phyloP scores from a whole-genome alignment of 805 yeast genomes.

The Wickerhamiella dianesei region DNA sequence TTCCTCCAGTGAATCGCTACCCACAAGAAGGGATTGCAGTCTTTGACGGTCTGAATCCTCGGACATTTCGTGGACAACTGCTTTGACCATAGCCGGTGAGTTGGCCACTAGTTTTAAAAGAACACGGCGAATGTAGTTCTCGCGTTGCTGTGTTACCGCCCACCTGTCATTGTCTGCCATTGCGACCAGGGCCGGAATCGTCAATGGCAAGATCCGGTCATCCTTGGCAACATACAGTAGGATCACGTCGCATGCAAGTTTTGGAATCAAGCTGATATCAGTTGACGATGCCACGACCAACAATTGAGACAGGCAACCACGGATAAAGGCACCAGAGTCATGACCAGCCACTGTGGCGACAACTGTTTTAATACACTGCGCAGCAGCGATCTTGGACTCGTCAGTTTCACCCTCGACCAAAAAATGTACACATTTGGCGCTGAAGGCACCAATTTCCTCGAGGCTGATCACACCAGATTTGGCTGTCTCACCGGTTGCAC shows the following conservation, averaged over 20 bases:
- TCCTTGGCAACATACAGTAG: slow-evolving; percentile 7
- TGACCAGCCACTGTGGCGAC: not conserved
- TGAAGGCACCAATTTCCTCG: not conserved
- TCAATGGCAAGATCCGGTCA: not conserved
- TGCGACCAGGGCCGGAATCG: slow-evolving; percentile 4
- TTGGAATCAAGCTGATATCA: not conserved
- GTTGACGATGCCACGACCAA: not conserved
- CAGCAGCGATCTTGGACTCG: not conserved
- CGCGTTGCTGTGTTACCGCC: slow-evolving; percentile 12
- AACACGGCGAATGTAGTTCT: slow-evolving; percentile 15
- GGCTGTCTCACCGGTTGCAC: slow-evolving; percentile 2
- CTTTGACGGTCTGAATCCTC: slow-evolving; percentile 22
- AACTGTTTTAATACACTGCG: not conserved
- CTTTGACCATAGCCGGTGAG: slow-evolving; percentile 25
- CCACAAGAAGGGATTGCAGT: slow-evolving; percentile 14
- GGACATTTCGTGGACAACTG: slow-evolving; percentile 31
- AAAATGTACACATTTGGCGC: not conserved
- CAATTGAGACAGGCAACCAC: not conserved
- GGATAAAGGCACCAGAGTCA: slow-evolving; percentile 1
- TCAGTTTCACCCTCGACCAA: not conserved
- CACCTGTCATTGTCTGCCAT: slow-evolving; percentile 16
- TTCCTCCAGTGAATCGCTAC: slow-evolving; percentile 4
- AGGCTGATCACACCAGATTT: slow-evolving; percentile 2
- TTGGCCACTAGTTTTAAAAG: slow-evolving; percentile 23
- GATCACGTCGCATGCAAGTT: not conserved